Percentiles rank a stretch among this genome's conserved stretches.
phyloP scores from a whole-genome alignment of 1,284 basidiomycete species.

The Exobasidium cylindrosporum region DNA sequence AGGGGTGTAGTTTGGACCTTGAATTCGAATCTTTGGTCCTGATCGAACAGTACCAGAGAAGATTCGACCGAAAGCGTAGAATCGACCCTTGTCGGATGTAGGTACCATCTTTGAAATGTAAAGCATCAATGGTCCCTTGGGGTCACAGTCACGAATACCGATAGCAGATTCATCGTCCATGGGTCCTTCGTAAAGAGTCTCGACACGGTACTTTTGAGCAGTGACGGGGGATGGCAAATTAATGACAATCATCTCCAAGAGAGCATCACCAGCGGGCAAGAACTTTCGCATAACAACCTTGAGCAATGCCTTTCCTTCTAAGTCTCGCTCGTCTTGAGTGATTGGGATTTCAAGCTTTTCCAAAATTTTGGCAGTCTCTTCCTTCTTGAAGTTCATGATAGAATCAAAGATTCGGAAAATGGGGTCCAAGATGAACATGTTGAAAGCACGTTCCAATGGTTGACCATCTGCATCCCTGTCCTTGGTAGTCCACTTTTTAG shows the following conservation, averaged over 20 bases:
- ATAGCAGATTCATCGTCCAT: conserved; percentile 99
- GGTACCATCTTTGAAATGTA: conserved; percentile 99
- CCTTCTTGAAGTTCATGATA: conserved; percentile 99
- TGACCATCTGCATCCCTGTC: conserved; percentile 76
- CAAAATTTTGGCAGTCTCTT: conserved; percentile 75
- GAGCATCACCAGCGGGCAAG: conserved; percentile 96
- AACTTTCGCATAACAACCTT: conserved; percentile 99
- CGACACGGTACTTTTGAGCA: conserved; percentile 96
- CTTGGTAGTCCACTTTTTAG: conserved; percentile 94
- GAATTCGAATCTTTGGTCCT: conserved; percentile 98
- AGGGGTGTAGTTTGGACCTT: conserved; percentile 97
- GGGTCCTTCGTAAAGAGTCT: conserved; percentile 99
- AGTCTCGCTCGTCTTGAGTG: conserved; percentile 82
- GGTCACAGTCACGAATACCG: conserved; percentile 97
- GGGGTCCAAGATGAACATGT: conserved; percentile 91
- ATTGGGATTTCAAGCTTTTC: conserved; percentile 97
- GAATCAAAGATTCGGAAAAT: conserved; percentile 99
- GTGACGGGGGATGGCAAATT: conserved; percentile 87
- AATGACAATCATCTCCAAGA: conserved; percentile 99
- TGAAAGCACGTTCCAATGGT: conserved; percentile 65
- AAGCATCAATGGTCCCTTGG: conserved; percentile 92
- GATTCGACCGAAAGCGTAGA: conserved; percentile 99
- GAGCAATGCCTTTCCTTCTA: conserved; percentile 93
- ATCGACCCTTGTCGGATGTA: conserved; percentile 99
- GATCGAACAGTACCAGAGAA: conserved; percentile 97